Conservation (phyloP, 306 rosid genomes). For the cucumber (Cucumis sativus) region DNA sequence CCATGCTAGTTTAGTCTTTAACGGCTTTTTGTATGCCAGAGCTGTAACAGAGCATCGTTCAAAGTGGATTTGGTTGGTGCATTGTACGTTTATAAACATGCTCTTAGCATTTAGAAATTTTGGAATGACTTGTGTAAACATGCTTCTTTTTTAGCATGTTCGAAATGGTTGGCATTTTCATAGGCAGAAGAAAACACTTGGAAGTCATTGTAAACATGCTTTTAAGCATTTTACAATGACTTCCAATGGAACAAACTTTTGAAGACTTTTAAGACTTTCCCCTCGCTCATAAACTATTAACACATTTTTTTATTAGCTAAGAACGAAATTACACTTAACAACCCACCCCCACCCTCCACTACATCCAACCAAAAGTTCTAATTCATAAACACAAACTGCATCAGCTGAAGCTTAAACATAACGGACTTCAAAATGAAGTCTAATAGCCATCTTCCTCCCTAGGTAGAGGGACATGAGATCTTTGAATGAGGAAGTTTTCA, state of each 20-base stretch:
- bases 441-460: conserved; percentile 15
- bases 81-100: neutral
- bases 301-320: neutral
- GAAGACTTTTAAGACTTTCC: neutral
- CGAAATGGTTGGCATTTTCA: too few species aligned
- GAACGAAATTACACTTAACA: neutral
- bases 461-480: conserved; percentile 36
- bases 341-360: neutral
- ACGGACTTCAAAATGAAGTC: neutral
- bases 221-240: too few species aligned
- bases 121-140: too few species aligned
- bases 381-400: neutral
- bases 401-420: neutral
- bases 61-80: neutral
- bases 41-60: neutral
- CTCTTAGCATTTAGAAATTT: too few species aligned
- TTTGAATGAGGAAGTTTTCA: conserved; percentile 55
- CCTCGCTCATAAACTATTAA: neutral
- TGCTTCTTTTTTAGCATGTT: too few species aligned
- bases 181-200: too few species aligned
- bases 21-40: neutral
- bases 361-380: neutral
- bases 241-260: too few species aligned
- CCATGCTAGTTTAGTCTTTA: neutral
- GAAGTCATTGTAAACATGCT: neutral